Percentiles rank a stretch among this genome's conserved stretches.
These are phyloP conservation scores for Penicillium fimorum DNA, from an alignment of 495 filamentous ascomycete genomes.

Conservation along the genomic window DNA sequence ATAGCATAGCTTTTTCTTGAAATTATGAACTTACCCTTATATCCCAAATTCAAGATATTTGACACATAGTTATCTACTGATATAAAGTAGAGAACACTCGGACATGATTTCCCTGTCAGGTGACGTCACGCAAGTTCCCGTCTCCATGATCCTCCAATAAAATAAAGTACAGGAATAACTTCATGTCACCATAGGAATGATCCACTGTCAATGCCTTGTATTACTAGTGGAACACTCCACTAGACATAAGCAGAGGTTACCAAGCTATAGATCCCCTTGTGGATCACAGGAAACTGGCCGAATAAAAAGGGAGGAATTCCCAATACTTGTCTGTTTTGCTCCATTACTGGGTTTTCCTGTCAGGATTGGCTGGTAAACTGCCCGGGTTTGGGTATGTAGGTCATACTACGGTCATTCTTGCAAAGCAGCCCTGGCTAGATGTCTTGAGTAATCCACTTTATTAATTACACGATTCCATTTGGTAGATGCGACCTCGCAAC, in stretches of 20 bases:
- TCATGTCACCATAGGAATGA: conserved; percentile 7
- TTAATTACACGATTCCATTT: not conserved
- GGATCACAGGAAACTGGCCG: not conserved
- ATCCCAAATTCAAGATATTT: not conserved
- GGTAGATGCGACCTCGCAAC: conserved; percentile 2
- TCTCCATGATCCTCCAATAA: not conserved
- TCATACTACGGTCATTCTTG: conserved; percentile 4
- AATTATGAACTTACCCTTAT: not conserved
- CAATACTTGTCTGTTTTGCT: conserved; percentile 8
- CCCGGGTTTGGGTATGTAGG: not conserved
- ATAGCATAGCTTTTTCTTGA: not conserved
- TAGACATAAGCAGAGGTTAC: not conserved
- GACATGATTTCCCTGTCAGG: not conserved
- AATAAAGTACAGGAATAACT: not conserved
- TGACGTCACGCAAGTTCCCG: conserved; percentile 18
- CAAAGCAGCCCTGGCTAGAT: not conserved
- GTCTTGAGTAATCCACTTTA: not conserved
- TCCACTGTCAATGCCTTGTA: not conserved
- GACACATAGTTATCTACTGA: not conserved
- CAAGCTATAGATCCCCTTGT: not conserved
- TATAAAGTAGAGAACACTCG: not conserved
- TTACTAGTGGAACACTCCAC: conserved; percentile 1
- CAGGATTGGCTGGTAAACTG: conserved; percentile 3
- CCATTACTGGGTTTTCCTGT: conserved; percentile 8
- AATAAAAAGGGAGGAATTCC: conserved; percentile 7